Conservation (phyloP, 2,329 filamentous ascomycete genomes). For the Monilinia laxa region DNA sequence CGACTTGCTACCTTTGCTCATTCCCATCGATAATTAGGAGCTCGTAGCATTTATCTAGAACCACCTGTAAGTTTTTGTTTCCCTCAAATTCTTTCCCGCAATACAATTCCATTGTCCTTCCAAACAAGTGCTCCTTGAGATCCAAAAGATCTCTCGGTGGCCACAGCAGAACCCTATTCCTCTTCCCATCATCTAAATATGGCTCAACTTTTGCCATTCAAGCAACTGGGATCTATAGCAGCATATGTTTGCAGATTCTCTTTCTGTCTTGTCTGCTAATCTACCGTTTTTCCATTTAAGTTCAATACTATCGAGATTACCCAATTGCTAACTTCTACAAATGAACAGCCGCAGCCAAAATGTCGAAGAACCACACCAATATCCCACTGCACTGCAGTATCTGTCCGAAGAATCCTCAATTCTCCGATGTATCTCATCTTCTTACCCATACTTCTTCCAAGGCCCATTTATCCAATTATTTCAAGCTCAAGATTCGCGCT, state of each 20-base stretch:
- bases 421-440: slow-evolving; percentile 88
- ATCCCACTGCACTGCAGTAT: slow-evolving; percentile 79
- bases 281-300: neutral
- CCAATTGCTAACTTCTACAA: slow-evolving; percentile 18
- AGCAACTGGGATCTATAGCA: neutral
- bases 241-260: neutral
- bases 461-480: slow-evolving; percentile 81
- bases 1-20: slow-evolving; percentile 36
- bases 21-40: slow-evolving; percentile 26
- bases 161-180: neutral
- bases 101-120: neutral
- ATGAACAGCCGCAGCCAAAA: slow-evolving; percentile 25
- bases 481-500: slow-evolving; percentile 74
- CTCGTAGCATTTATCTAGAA: slow-evolving; percentile 16
- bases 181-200: no score
- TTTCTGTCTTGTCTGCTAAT: neutral
- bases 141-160: neutral
- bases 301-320: neutral
- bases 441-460: slow-evolving; percentile 92
- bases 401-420: slow-evolving; percentile 75
- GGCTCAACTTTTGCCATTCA: neutral
- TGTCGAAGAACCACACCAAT: slow-evolving; percentile 32
- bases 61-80: slow-evolving; percentile 7
- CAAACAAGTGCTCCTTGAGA: neutral
- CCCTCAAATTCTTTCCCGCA: neutral